Percentiles rank a stretch among this genome's conserved stretches.
Conservation (phyloP, 257 asterid species). For the Ilex asprella region DNA sequence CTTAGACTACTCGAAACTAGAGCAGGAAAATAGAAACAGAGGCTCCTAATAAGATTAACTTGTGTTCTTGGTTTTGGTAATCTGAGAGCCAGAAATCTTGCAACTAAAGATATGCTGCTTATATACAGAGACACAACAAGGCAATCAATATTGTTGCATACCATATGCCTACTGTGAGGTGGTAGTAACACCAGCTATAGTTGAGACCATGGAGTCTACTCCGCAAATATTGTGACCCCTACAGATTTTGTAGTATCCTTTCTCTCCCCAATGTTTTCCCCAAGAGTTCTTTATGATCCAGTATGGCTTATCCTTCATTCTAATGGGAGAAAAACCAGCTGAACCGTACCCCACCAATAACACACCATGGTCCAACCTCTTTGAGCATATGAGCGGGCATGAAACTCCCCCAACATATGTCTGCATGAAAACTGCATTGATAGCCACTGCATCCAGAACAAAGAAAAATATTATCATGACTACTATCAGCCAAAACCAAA, state of each 20-base stretch:
- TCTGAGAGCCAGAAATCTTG: too few species aligned
- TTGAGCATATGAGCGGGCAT: constrained; percentile 72
- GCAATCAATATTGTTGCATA: neutral
- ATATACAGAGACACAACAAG: too few species aligned
- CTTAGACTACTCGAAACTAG: too few species aligned
- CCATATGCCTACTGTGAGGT: neutral
- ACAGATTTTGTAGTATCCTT: constrained; percentile 71
- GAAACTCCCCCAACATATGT: constrained; percentile 80
- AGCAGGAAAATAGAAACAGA: too few species aligned
- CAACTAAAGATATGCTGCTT: too few species aligned
- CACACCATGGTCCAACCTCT: constrained; percentile 64
- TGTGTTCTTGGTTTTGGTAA: too few species aligned
- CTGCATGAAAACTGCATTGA: constrained; percentile 87
- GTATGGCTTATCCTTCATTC: constrained; percentile 69
- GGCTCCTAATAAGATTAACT: too few species aligned
- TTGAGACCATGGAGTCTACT: constrained; percentile 84
- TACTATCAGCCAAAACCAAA: too few species aligned
- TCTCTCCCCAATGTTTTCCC: constrained; percentile 82
- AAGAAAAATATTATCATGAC: neutral
- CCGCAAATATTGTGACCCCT: constrained; percentile 67
- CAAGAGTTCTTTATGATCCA: constrained; percentile 93
- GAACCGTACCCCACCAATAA: constrained; percentile 72
- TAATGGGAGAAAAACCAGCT: constrained; percentile 51
- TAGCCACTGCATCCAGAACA: constrained; percentile 56
- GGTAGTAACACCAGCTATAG: constrained; percentile 65